A percentile compares a stretch with the other conserved stretches of the same genome.
Conservation (phyloP, 2,329 filamentous ascomycete genomes). For the Diaporthe aspalathi region DNA sequence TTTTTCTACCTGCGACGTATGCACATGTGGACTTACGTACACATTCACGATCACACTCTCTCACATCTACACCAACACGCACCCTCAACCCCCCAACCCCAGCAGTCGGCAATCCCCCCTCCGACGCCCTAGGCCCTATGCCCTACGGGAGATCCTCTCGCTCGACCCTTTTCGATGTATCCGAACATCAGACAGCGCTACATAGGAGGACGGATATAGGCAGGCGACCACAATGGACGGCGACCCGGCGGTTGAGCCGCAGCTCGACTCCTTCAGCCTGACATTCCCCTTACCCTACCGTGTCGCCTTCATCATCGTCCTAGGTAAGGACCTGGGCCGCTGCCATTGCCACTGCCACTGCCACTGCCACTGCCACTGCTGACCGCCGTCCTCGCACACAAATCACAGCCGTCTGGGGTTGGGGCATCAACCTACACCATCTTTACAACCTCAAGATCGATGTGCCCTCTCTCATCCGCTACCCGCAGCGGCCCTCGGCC, state of each 20-base stretch:
- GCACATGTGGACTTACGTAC: conserved; percentile 22
- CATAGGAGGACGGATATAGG: conserved; percentile 35
- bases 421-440: conserved; percentile 92
- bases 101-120: background rate
- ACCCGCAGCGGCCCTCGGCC: conserved; percentile 78
- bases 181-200: conserved; percentile 14
- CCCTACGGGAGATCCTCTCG: conserved; percentile 5
- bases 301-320: conserved; percentile 84
- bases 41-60: background rate
- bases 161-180: conserved; percentile 30
- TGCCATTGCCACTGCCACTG: background rate
- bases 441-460: conserved; percentile 85
- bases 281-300: conserved; percentile 90
- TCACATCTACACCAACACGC: no score
- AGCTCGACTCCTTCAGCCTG: conserved; percentile 87
- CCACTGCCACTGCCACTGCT: conserved; percentile 22
- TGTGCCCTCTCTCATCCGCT: conserved; percentile 86
- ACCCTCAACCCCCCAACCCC: background rate
- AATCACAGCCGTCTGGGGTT: conserved; percentile 86
- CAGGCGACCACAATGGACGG: conserved; percentile 70
- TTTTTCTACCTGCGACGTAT: conserved; percentile 28
- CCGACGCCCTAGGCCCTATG: conserved; percentile 12
- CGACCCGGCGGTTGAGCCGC: conserved; percentile 75
- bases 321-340: conserved; percentile 69
- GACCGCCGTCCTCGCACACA: background rate